A percentile compares a stretch with the other conserved stretches of the same genome.
phyloP scores from a whole-genome alignment of 768 basidiomycete genomes.

The Pulveroboletus ravenelii region DNA sequence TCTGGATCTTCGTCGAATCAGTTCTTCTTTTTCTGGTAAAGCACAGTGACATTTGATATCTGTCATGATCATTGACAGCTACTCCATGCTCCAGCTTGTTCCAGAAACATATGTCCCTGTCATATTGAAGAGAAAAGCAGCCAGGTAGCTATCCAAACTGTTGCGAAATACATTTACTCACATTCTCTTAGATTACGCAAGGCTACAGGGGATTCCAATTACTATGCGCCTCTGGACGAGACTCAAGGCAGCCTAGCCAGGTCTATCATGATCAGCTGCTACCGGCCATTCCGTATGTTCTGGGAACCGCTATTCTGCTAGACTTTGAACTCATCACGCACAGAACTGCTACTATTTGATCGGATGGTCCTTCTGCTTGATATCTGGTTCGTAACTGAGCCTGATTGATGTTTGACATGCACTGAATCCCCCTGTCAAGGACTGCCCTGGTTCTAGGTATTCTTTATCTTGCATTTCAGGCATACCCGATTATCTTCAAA shows the following conservation, averaged over 20 bases:
- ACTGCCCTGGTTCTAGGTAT: slow-evolving; percentile 39
- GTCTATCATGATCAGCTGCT: slow-evolving; percentile 56
- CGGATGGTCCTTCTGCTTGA: slow-evolving; percentile 74
- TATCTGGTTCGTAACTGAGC: slow-evolving; percentile 47
- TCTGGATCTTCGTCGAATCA: slow-evolving; percentile 61
- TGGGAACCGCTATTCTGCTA: no score
- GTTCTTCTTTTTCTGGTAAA: slow-evolving; percentile 49
- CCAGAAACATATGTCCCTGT: slow-evolving; percentile 71
- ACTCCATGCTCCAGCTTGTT: slow-evolving; percentile 41
- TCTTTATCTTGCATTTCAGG: slow-evolving; percentile 52
- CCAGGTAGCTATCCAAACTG: slow-evolving; percentile 31
- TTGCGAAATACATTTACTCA: slow-evolving; percentile 1
- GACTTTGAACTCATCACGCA: neutral
- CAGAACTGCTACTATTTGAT: slow-evolving; percentile 61
- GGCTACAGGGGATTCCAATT: slow-evolving; percentile 47
- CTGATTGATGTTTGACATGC: neutral
- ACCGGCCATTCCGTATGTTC: slow-evolving; percentile 65
- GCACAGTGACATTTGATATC: neutral
- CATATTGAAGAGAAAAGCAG: slow-evolving; percentile 57
- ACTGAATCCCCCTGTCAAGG: slow-evolving; percentile 21
- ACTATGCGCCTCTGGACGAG: slow-evolving; percentile 58
- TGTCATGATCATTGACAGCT: neutral
- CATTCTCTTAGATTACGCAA: slow-evolving; percentile 40
- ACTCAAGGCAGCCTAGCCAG: slow-evolving; percentile 38
- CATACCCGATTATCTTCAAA: slow-evolving; percentile 49